phyloP scores from a whole-genome alignment of 768 basidiomycete species.

The Pilatotrama ljubarskyi region DNA sequence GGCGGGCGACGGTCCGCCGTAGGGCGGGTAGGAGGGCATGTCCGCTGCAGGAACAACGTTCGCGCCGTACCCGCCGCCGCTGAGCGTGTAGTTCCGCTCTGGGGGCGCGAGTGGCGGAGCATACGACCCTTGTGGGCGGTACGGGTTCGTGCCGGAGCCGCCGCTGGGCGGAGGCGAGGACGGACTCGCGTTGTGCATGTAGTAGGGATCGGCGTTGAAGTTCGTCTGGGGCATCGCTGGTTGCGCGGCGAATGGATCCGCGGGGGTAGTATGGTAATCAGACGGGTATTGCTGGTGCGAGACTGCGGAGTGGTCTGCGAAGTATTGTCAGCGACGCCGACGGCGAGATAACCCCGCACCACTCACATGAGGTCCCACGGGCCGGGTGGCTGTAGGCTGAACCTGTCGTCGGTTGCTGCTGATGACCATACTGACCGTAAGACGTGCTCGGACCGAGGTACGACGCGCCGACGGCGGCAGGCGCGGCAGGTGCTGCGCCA shows the following conservation, averaged over 20 bases:
- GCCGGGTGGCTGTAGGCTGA: conserved; percentile 52
- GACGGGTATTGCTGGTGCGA: conserved; percentile 52
- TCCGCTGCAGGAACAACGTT: conserved; percentile 37
- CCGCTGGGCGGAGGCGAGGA: conserved; percentile 12
- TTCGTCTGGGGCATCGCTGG: conserved; percentile 30
- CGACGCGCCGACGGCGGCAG: conserved; percentile 33
- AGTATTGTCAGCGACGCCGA: not conserved
- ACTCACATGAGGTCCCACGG: conserved; percentile 57
- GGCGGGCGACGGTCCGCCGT: conserved; percentile 23
- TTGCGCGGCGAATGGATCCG: conserved; percentile 47
- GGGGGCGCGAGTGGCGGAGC: conserved; percentile 21
- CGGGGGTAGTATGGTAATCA: conserved; percentile 38
- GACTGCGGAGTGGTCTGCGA: conserved; percentile 54
- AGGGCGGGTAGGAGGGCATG: conserved; percentile 19
- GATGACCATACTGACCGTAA: conserved; percentile 33
- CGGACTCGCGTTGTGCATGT: conserved; percentile 13
- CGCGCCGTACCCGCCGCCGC: conserved; percentile 56
- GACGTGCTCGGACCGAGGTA: conserved; percentile 32
- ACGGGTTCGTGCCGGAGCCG: conserved; percentile 19
- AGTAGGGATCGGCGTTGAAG: conserved; percentile 42
- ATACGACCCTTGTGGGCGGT: conserved; percentile 12
- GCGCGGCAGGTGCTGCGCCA: conserved; percentile 21
- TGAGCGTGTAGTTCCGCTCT: conserved; percentile 57
- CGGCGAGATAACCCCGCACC: not conserved
- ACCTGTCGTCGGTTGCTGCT: conserved; percentile 32